phyloP scores from a whole-genome alignment of 1,139 yeast genomes.

The Pichia sp. region DNA sequence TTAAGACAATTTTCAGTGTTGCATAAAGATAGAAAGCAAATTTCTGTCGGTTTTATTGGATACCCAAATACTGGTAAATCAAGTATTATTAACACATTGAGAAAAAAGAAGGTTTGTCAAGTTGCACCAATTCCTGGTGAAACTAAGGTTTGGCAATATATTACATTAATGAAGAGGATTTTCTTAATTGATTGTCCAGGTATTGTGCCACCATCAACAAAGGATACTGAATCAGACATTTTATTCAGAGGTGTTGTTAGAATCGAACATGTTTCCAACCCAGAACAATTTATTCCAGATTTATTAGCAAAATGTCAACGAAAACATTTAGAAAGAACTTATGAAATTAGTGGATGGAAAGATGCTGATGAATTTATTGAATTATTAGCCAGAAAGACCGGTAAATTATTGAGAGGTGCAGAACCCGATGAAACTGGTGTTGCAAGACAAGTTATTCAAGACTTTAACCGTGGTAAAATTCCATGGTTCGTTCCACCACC shows the following conservation, averaged over 20 bases:
- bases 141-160: conserved; percentile 98
- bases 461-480: conserved; percentile 92
- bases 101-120: conserved; percentile 90
- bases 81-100: conserved; percentile 85
- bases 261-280: conserved; percentile 91
- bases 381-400: conserved; percentile 84
- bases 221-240: conserved; percentile 90
- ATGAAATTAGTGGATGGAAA: conserved; percentile 89
- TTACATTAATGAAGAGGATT: conserved; percentile 91
- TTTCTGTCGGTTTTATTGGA: conserved; percentile 94
- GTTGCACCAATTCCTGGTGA: conserved; percentile 99
- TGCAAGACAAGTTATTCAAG: conserved; percentile 83
- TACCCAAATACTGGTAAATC: conserved; percentile 98
- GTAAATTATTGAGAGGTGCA: conserved; percentile 91
- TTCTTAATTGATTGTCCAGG: conserved; percentile 98
- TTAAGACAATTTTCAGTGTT: conserved; percentile 86
- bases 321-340: conserved; percentile 90
- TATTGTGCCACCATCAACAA: conserved; percentile 90
- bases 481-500: conserved; percentile 99
- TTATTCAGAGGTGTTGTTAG: conserved; percentile 95
- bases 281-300: conserved; percentile 93
- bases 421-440: conserved; percentile 96
- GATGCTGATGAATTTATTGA: conserved; percentile 81
- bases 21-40: conserved; percentile 91
- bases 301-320: conserved; percentile 78